Evolutionary conservation across 768 basidiomycete species (phyloP).

Genomic region (Chiua virens): DNA sequence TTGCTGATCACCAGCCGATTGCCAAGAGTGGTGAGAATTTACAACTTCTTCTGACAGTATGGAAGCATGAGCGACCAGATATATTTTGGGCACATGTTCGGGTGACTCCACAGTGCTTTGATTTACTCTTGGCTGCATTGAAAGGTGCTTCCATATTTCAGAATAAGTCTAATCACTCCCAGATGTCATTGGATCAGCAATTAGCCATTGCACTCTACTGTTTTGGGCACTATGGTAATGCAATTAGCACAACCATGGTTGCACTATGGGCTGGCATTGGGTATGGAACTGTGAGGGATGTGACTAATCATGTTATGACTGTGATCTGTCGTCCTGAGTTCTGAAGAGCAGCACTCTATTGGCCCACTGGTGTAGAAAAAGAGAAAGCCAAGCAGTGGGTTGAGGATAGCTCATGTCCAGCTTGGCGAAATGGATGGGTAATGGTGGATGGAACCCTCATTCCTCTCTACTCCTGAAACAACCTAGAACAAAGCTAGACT

Average conservation of each 20-base stretch:
- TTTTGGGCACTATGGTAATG: conserved; percentile 1
- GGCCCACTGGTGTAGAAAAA: conserved; percentile 17
- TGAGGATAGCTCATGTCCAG: conserved; percentile 30
- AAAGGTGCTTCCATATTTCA: neutral
- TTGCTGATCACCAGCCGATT: neutral
- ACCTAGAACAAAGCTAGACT: too few relatives aligned
- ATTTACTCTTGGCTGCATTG: neutral
- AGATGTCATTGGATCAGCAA: neutral
- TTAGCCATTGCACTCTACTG: neutral
- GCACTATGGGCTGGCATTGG: conserved; percentile 2
- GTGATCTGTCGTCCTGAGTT: neutral
- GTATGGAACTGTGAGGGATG: neutral
- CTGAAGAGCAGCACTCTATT: neutral
- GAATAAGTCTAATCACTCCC: neutral
- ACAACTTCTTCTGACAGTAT: neutral
- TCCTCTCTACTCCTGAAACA: conserved; percentile 31
- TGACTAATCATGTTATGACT: neutral
- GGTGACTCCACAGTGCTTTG: conserved; percentile 5
- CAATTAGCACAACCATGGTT: neutral
- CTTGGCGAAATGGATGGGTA: conserved; percentile 39
- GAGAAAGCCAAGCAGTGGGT: conserved; percentile 42
- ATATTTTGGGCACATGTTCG: conserved; percentile 2
- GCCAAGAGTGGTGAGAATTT: conserved; percentile 5
- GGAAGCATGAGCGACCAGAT: neutral
- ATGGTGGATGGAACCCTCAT: conserved; percentile 43